Base-by-base conservation (phyloP, 768 basidiomycete genomes). In the Mycena rebaudengoi region DNA sequence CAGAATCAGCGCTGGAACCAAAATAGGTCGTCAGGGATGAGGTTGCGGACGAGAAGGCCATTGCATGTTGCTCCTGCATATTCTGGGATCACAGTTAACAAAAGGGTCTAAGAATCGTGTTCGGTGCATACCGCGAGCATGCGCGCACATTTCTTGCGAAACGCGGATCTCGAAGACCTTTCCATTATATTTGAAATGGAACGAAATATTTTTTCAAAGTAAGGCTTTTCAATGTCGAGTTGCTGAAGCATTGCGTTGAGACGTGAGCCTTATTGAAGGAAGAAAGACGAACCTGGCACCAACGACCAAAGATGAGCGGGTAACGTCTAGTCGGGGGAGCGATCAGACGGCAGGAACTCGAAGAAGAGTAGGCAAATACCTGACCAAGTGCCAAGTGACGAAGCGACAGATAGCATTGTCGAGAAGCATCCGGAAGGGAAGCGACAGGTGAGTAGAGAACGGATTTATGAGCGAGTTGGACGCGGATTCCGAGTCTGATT, bases 271-370 rank as follows among this genome's bases (percentile, higher is more conserved):
- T 28, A 18, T 29, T 35, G 49, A 45, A 44, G 60, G 55, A 64
- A 46, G 57, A 43, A 53, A 12, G 23, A 72, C 74, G 56, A 78
- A 89, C 91, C 79, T 83, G 82, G 71, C 82, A 80, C 87, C 88
- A 88, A 26, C 80, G 74, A 3, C 92, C 92, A 72, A 94, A 94
- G 58, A 93, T 85, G 37, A 92, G 79, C 21, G 92, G 92, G 76
- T 93, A 92, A 3, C 88, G 87, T 69, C 92, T 94, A 30, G 40
- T 66, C 52, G 33, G 32, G 21, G 55, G 45, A 62, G 30, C 44
- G 71, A 21, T 30, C 18, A 20, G 56, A 33, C 52, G 33, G 30
- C 66, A 48, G 64, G 68, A 61, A 52, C 53, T 57, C 35, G 62
- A 41, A 21, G 62, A 37, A 52, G n/a, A n/a, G n/a, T 53, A 63